Conservation (phyloP, 164 flowering plant species). For the Dillenia suffruticosa region DNA sequence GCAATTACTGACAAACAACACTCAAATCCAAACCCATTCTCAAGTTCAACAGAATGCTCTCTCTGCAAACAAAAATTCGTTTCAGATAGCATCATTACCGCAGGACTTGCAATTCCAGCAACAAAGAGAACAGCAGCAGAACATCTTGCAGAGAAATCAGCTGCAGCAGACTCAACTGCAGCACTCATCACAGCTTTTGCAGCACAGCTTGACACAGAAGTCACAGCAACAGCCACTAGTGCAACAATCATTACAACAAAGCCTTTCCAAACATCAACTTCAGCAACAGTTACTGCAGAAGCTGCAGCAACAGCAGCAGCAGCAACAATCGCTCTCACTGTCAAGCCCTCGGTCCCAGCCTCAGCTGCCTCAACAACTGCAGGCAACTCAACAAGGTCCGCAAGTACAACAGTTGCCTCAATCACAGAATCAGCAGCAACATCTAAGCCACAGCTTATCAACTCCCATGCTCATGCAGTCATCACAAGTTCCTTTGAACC, state of each 20-base stretch:
- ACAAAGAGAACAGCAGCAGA: conserved; percentile 51
- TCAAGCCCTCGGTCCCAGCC: conserved; percentile 43
- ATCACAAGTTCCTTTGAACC: conserved; percentile 43
- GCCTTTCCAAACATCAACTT: conserved; percentile 54
- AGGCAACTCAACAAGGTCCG: conserved; percentile 35
- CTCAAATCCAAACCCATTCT: conserved; percentile 25
- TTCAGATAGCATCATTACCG: conserved; percentile 38
- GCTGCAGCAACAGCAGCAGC: conserved; percentile 59
- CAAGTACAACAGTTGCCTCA: conserved; percentile 27
- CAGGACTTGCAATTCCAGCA: conserved; percentile 68
- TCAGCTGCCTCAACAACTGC: conserved; percentile 45
- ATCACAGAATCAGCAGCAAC: conserved; percentile 4
- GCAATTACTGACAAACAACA: conserved; percentile 36
- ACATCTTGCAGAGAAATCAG: conserved; percentile 45
- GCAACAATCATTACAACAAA: conserved; percentile 31
- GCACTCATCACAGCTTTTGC: conserved; percentile 44
- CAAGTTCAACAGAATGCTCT: conserved; percentile 38
- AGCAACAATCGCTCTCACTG: conserved; percentile 45
- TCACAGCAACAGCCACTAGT: conserved; percentile 30
- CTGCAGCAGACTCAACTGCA: conserved; percentile 51
- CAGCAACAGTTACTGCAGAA: conserved; percentile 74
- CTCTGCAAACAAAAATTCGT: conserved; percentile 29
- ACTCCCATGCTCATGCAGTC: conserved; percentile 33
- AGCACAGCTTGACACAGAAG: conserved; percentile 33
- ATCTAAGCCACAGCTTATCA: conserved; percentile 16